phyloP scores from a whole-genome alignment of 225 moss, liverwort and hornwort genomes.

The Climacium dendroides region DNA sequence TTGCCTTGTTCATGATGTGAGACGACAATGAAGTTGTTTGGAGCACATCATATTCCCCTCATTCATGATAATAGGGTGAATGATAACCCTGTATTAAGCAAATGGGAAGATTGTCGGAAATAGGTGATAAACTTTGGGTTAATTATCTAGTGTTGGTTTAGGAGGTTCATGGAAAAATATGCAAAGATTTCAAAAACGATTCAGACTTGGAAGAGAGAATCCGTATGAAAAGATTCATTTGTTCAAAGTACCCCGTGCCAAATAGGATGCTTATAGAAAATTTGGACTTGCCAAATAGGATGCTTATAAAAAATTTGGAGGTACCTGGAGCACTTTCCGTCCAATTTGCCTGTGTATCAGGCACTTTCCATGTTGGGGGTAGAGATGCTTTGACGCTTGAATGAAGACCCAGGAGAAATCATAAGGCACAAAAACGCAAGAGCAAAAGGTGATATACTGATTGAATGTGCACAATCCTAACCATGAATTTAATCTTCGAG shows the following conservation, averaged over 20 bases:
- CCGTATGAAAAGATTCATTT: too few species aligned
- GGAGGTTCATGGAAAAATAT: background rate
- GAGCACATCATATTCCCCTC: too few species aligned
- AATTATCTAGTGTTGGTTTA: background rate
- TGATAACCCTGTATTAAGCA: rapidly evolving
- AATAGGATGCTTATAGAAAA: background rate
- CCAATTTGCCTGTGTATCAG: background rate
- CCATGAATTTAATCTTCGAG: background rate
- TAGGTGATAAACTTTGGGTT: too few species aligned
- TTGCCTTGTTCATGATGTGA: too few species aligned
- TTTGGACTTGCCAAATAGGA: background rate
- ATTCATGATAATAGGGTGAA: too few species aligned
- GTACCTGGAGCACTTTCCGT: rapidly evolving
- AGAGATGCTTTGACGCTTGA: background rate
- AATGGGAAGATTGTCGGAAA: rapidly evolving
- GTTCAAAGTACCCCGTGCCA: too few species aligned
- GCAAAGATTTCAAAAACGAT: background rate
- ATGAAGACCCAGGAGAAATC: background rate
- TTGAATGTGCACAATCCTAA: background rate
- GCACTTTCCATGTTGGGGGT: background rate
- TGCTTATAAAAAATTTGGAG: background rate
- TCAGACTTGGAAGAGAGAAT: rapidly evolving
- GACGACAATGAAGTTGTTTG: too few species aligned
- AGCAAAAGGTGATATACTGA: background rate
- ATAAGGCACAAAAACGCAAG: background rate